Percentiles rank a stretch among this genome's conserved stretches.
Conservation (phyloP, 176 grass and related monocot species). For the Guadua angustifolia region DNA sequence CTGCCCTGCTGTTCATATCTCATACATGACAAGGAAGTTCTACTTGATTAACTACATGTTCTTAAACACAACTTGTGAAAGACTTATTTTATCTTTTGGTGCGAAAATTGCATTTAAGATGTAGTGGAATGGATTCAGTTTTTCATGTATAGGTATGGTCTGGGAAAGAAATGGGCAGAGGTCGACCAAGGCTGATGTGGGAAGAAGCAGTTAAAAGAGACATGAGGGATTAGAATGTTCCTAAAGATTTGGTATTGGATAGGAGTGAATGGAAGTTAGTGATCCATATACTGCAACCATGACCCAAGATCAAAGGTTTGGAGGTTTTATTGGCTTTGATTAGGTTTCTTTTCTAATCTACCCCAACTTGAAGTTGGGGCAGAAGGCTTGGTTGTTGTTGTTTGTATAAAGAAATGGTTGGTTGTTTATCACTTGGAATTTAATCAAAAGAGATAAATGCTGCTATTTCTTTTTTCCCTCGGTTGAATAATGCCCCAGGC, state of each 20-base stretch:
- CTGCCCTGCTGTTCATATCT: not conserved
- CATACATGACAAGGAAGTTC: not conserved
- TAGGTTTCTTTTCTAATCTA: too few relatives aligned
- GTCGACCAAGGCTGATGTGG: too few relatives aligned
- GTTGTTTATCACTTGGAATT: too few relatives aligned
- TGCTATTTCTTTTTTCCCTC: not conserved
- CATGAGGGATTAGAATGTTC: too few relatives aligned
- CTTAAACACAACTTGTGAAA: not conserved
- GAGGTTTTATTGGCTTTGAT: too few relatives aligned
- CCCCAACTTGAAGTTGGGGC: too few relatives aligned
- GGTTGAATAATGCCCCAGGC: not conserved
- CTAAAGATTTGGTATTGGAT: too few relatives aligned
- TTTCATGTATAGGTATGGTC: constrained; percentile 1
- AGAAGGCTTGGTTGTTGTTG: too few relatives aligned
- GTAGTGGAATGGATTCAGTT: not conserved
- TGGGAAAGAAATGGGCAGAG: not conserved
- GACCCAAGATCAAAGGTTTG: too few relatives aligned
- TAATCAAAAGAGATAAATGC: not conserved
- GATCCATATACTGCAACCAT: too few relatives aligned
- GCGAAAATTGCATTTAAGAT: not conserved
- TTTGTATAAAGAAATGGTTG: not conserved
- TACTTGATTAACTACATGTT: not conserved
- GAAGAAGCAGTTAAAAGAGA: too few relatives aligned
- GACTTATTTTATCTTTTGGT: not conserved
- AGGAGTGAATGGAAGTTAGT: too few relatives aligned